Evolutionary conservation across 352 stramenopile genomes (phyloP), one percentile per base, ranked within the genome.

Genomic region (Globisporangium canariense): DNA sequence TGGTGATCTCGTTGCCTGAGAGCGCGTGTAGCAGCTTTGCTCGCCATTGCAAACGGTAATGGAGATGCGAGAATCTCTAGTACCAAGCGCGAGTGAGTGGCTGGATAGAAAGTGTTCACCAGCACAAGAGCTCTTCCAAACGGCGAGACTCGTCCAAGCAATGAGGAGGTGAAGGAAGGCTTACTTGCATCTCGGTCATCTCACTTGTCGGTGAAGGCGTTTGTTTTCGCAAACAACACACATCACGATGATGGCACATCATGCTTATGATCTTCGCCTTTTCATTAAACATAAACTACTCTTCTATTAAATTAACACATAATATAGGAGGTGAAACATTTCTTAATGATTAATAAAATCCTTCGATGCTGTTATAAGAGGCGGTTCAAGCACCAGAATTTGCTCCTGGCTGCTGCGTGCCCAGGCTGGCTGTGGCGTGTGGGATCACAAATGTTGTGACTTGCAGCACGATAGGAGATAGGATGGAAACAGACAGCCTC

Each of bases 331-430:
- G 25, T 28, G 25, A 28, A 28, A 2, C 1, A 28, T 28, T 28
- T 28, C 25, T 3, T 28, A 28, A 28, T 28, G 25, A 28, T 0
- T 28, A 28, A 28, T 28, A 28, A 28, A 28, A 28, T 28, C 25
- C 25, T 28, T 28, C 25, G 25, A 22, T n/a, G 28, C 14, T 10
- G 32, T 34, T 55, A 55, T 22, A 13, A 20, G 6, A 55, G 49
- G 49, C 7, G 30, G 20, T 13, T 43, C 51, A 58, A 58, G 51
- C 51, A 58, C 51, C 51, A 58, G 51, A 58, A 58, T 58, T 18
- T 18, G 36, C 25, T 34, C 14, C 14, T 25, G 25, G 25, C n/a
- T 28, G 28, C 25, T 30, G 51, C 3, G 51, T 58, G 14, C 16
- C 16, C n/a, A 36, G 4, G 9, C 6, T 43, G 50, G 51, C 38